Evolutionary conservation across 371 early-diverging fungal species (phyloP).

Genomic region (Actinomortierella wolfii): DNA sequence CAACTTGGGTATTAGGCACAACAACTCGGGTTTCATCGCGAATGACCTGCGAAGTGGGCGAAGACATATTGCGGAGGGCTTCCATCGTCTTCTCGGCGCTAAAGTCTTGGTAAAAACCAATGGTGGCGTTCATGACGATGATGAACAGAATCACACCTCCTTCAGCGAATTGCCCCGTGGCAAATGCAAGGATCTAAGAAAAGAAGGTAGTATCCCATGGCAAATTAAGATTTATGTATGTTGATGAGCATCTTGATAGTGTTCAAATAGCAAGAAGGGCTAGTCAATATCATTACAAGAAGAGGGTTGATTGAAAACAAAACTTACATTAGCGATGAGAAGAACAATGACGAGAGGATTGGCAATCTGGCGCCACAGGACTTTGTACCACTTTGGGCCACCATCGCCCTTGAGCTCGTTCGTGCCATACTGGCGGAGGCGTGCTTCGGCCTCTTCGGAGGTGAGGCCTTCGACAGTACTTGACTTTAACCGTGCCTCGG

Average conservation of each 20-base stretch:
- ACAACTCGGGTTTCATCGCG: slow-evolving; percentile 73
- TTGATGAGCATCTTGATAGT: too few species aligned
- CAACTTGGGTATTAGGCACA: slow-evolving; percentile 74
- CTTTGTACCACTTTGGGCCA: slow-evolving; percentile 64
- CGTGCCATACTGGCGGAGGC: slow-evolving; percentile 63
- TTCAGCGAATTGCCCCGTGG: slow-evolving; percentile 64
- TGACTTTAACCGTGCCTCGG: slow-evolving; percentile 9
- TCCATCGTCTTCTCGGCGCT: slow-evolving; percentile 89
- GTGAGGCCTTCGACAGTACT: slow-evolving; percentile 60
- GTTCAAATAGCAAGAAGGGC: too few species aligned
- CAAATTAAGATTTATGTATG: too few species aligned
- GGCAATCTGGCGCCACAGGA: slow-evolving; percentile 76
- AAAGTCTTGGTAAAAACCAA: slow-evolving; percentile 90
- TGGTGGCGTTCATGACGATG: slow-evolving; percentile 75
- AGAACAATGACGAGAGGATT: slow-evolving; percentile 88
- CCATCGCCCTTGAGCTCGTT: slow-evolving; percentile 73
- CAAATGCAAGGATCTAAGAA: slow-evolving; percentile 50
- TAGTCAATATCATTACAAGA: too few species aligned
- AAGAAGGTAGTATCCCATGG: too few species aligned
- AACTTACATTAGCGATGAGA: slow-evolving; percentile 62
- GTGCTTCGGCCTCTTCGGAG: slow-evolving; percentile 51
- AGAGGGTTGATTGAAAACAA: too few species aligned
- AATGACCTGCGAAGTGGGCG: slow-evolving; percentile 77
- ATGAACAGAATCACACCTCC: slow-evolving; percentile 75
- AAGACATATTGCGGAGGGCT: slow-evolving; percentile 78